These are phyloP conservation scores for Coemansia sp. DNA, from an alignment of 192 early-diverging fungal genomes.

Conservation along the genomic window DNA sequence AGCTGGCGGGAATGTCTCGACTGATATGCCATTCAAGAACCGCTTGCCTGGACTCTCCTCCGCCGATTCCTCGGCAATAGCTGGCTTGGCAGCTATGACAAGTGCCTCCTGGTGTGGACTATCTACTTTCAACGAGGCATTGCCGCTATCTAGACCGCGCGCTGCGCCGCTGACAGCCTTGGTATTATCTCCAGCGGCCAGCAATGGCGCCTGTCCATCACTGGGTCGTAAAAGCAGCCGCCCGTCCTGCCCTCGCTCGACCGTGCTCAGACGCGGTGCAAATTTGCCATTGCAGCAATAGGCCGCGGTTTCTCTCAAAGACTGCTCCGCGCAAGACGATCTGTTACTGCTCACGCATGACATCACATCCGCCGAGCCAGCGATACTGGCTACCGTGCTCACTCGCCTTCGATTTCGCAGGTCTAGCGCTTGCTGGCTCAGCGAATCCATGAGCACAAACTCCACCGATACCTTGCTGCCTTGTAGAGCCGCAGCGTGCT, in stretches of 20 bases:
- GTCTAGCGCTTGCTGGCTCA: conserved; percentile 5
- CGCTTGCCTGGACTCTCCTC: background rate
- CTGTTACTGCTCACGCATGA: conserved; percentile 19
- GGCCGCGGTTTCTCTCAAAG: conserved; percentile 15
- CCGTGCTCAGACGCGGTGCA: conserved; percentile 42
- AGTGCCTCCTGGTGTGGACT: conserved; percentile 6
- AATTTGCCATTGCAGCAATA: conserved; percentile 31
- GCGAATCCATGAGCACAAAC: conserved; percentile 18
- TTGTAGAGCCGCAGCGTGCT: background rate
- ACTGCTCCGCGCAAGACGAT: conserved; percentile 18
- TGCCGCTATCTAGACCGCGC: conserved; percentile 1
- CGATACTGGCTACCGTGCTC: conserved; percentile 6
- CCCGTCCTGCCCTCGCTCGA: conserved; percentile 40
- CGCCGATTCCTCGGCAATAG: background rate
- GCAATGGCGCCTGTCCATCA: background rate
- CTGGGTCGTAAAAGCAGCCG: conserved; percentile 29
- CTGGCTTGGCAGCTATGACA: background rate
- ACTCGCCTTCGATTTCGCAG: background rate
- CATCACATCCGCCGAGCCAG: conserved; percentile 7
- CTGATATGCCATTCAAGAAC: background rate
- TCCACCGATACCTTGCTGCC: conserved; percentile 9
- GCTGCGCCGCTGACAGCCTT: background rate
- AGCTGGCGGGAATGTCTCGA: conserved; percentile 16
- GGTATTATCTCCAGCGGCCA: background rate
- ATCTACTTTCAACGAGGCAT: background rate